phyloP scores from a whole-genome alignment of 148 eudicot genomes.

The Linanthus parryae region DNA sequence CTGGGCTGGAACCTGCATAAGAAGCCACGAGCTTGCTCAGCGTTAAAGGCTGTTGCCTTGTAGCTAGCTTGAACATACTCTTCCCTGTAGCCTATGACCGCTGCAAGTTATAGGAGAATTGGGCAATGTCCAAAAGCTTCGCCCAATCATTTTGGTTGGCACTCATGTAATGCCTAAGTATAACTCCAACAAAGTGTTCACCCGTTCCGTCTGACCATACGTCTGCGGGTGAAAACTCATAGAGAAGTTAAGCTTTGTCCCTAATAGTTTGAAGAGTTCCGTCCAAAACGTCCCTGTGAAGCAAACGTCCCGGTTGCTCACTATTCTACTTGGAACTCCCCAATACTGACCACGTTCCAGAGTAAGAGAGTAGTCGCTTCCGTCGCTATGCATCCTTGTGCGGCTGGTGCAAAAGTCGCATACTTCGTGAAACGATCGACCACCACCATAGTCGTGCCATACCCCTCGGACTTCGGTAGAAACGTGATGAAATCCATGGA shows the following conservation, averaged over 20 bases:
- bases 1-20: background rate
- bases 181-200: too few species aligned
- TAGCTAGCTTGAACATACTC: constrained; percentile 3
- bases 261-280: background rate
- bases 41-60: constrained; percentile 1
- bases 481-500: background rate
- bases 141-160: constrained; percentile 4
- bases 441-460: constrained; percentile 2
- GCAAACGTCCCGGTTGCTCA: background rate
- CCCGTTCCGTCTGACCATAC: too few species aligned
- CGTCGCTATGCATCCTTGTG: background rate
- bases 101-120: constrained; percentile 10
- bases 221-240: constrained; percentile 11
- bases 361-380: background rate
- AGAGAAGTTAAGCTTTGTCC: background rate
- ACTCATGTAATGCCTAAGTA: background rate
- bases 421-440: background rate
- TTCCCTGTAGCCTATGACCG: background rate
- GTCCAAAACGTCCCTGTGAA: constrained; percentile 3
- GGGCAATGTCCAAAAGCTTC: background rate
- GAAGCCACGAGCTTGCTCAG: background rate
- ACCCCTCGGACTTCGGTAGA: constrained; percentile 5
- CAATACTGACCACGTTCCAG: background rate
- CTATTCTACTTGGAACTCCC: background rate
- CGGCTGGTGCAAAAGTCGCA: background rate